Evolutionary conservation across 2,329 filamentous ascomycete genomes (phyloP), one percentile per base, ranked within the genome.

Genomic region (Microsporum audouinii): DNA sequence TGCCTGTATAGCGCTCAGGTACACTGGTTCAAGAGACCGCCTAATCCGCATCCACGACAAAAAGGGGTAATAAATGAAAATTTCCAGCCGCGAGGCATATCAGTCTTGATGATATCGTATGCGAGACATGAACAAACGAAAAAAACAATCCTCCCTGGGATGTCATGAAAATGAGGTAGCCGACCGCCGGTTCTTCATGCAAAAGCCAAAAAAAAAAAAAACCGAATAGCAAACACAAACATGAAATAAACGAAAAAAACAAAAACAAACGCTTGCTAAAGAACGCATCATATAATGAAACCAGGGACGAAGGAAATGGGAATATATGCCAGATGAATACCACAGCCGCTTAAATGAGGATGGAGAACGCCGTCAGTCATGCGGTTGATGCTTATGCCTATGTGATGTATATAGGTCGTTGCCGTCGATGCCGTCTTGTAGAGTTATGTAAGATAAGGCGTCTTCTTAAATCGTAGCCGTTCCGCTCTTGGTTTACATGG

Each of bases 401-500:
- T 53, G 23, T 51, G 23, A 29, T 17, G 23, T 10, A 23, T 47
- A 47, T 43, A 43, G 10, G 41, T 45, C 7, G 23, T 51, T 34
- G 62, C 49, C 38, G 36, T 57, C 51, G 72, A 72, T 75, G 64
- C 70, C 67, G 75, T 29, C 23, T 14, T 51, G 43, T 47, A 36
- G 34, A 36, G 5, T 72, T 74, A 76, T 74, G 62, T 66, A 63
- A 64, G 59, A 57, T 57, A 60, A 49, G 64, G 62, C 62, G 63
- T 43, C 60, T 58, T 61, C 41, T 61, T 63, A 53, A n/a, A 34
- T 31, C 5, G 27, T 8, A 17, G 66, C 67, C 7, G 66, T 65
- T 64, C 80, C 17, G 17, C 17, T 23, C 17, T 23, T 23, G 17
- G 17, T 76, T 80, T 88, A 96, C 80, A 95, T 95, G 66, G 87